These are phyloP conservation scores for Vaucheria bursata DNA, from an alignment of 352 stramenopile species.

Conservation along the genomic window DNA sequence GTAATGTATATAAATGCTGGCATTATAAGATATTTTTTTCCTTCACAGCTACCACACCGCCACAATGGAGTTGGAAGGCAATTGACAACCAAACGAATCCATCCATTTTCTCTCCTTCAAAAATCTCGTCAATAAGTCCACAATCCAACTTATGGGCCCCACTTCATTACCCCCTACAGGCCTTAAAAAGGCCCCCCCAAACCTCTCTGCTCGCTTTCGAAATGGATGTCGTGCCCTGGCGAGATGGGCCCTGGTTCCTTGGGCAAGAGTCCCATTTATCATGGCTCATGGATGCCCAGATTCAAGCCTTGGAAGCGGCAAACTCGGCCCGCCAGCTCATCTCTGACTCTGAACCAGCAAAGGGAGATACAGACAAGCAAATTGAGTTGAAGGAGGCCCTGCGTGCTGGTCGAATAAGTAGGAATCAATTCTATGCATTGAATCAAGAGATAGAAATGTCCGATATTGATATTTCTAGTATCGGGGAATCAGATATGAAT, in stretches of 20 bases:
- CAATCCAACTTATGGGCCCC: too few relatives aligned
- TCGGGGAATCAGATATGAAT: too few relatives aligned
- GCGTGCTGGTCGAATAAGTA: not conserved
- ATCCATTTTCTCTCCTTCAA: too few relatives aligned
- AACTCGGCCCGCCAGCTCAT: not conserved
- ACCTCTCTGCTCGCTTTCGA: constrained; percentile 29
- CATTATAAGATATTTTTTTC: too few relatives aligned
- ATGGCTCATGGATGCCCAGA: constrained; percentile 18
- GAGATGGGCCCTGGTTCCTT: constrained; percentile 23
- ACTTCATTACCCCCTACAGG: too few relatives aligned
- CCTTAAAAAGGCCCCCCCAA: not conserved
- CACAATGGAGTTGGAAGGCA: too few relatives aligned
- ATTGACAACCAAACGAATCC: too few relatives aligned
- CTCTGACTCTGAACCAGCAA: not conserved
- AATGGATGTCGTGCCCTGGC: constrained; percentile 40
- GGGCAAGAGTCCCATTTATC: constrained; percentile 9
- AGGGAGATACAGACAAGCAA: not conserved
- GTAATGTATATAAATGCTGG: too few relatives aligned
- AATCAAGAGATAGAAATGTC: not conserved
- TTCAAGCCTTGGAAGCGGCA: not conserved
- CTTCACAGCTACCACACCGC: too few relatives aligned
- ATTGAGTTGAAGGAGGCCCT: not conserved
- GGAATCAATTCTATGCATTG: not conserved
- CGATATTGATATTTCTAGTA: too few relatives aligned
- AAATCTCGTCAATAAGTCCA: too few relatives aligned